These are phyloP conservation scores for Colletotrichum noveboracense DNA, from an alignment of 2,329 filamentous ascomycete species.

Conservation along the genomic window DNA sequence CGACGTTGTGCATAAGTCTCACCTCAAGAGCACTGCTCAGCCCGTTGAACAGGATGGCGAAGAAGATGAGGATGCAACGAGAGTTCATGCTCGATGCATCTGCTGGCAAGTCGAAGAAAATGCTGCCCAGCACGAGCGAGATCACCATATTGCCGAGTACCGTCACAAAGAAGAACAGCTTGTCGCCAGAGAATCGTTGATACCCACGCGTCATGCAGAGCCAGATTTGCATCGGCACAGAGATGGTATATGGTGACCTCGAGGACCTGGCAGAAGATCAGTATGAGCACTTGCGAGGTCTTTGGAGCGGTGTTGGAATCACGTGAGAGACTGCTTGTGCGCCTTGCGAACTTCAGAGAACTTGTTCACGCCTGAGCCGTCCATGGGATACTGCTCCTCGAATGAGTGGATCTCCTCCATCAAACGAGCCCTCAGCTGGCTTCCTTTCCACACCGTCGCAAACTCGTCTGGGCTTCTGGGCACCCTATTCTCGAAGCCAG, in stretches of 20 bases:
- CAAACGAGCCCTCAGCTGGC: not conserved
- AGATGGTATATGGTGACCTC: conserved; percentile 63
- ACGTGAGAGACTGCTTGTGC: conserved; percentile 56
- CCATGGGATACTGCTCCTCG: conserved; percentile 6
- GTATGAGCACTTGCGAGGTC: not conserved
- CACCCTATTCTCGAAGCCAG: conserved; percentile 38
- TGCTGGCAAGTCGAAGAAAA: conserved; percentile 66
- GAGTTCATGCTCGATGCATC: conserved; percentile 61
- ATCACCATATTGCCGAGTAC: conserved; percentile 37
- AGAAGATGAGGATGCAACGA: conserved; percentile 29
- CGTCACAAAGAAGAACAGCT: conserved; percentile 68
- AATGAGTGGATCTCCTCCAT: conserved; percentile 1
- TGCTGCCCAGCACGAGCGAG: conserved; percentile 64
- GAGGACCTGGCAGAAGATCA: not conserved
- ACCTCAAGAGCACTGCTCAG: conserved; percentile 28
- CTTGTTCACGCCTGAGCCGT: not conserved
- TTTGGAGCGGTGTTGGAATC: conserved; percentile 26
- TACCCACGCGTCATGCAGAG: conserved; percentile 65
- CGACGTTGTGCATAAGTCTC: rapidly evolving
- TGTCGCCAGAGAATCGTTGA: conserved; percentile 59
- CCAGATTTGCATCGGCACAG: conserved; percentile 63
- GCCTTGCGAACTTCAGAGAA: not conserved
- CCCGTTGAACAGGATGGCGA: conserved; percentile 35
- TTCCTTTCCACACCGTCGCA: conserved; percentile 36
- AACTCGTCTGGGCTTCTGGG: conserved; percentile 44